Evolutionary conservation across 2,329 filamentous ascomycete species (phyloP).

Genomic region (Paraphaeosphaeria minitans): DNA sequence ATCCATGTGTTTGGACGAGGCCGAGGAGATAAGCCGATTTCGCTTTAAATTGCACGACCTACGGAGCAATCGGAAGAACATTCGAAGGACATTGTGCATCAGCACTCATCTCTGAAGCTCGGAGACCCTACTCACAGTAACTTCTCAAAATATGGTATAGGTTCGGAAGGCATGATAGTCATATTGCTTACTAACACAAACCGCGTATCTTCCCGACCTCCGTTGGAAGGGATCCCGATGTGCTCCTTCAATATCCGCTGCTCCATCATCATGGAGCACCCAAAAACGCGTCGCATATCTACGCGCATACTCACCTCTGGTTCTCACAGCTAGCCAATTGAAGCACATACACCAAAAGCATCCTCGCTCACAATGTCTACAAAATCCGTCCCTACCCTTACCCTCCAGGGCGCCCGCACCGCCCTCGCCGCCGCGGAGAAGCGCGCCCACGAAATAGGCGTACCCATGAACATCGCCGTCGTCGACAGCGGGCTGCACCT

Average conservation of each 20-base stretch:
- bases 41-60: neutral
- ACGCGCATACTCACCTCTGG: neutral
- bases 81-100: no score
- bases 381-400: conserved; percentile 38
- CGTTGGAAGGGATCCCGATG: neutral
- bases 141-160: no score
- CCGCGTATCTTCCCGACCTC: neutral
- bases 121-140: no score
- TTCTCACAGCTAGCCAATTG: neutral
- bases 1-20: no score
- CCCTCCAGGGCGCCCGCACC: conserved; percentile 43
- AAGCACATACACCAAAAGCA: neutral
- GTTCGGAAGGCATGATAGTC: neutral
- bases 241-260: conserved; percentile 4
- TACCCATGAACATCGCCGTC: conserved; percentile 58
- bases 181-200: neutral
- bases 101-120: no score
- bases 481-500: conserved; percentile 54
- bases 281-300: neutral
- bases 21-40: no score
- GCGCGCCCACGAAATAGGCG: conserved; percentile 42
- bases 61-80: no score
- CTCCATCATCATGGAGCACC: neutral
- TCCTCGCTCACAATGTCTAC: conserved; percentile 35
- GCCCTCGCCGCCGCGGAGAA: conserved; percentile 45